Base-by-base conservation (phyloP, 1,284 basidiomycete species). In the Ceratobasidium sp. region DNA sequence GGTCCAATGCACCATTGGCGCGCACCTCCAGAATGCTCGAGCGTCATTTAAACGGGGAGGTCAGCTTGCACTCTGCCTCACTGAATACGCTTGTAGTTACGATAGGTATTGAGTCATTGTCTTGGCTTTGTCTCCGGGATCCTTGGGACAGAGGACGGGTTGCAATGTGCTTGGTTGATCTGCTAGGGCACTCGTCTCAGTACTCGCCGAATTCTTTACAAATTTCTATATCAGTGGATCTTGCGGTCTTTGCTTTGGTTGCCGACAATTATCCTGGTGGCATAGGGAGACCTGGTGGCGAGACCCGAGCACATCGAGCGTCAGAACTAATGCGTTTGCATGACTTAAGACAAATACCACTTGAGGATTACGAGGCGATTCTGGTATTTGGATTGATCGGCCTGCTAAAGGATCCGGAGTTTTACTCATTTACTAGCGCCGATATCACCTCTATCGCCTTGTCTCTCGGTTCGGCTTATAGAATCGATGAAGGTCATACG, bases 321-420 rank as follows among this genome's bases (percentile, higher is more conserved):
- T 21, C 18, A 21, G 41, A 10, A 26, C 26, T 62, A 8, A 9
- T 62, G 16, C 59, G 59, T 12, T 26, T 46, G 41, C 48, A 62
- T 23, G 14, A 45, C 16, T 45, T 43, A 10, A 21, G 26, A 16
- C 14, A 12, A 28, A 5, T 16, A 6, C 59, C 23, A 18, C 41
- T 14, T 21, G 59, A 62, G 41, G 43, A 45, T 3, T 23, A 43
- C n/a, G 39, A 48, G 10, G 21, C 45, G 3, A 26, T 62, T 5
- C n/a, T 62, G 43, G 30, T 46, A 23, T 62, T 62, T 46, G 59
- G 59, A 5, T 28, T 62, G 39, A 39, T 62, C 32, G 59, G 43
- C 8, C 59, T 62, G 5, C 39, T 62, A 16, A 62, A 28, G 9
- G 30, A 62, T 43, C 23, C 26, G 10, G 28, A 23, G 3, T 45